Base-by-base conservation (phyloP, 257 asterid species). In the Fraxinus cuspidata region DNA sequence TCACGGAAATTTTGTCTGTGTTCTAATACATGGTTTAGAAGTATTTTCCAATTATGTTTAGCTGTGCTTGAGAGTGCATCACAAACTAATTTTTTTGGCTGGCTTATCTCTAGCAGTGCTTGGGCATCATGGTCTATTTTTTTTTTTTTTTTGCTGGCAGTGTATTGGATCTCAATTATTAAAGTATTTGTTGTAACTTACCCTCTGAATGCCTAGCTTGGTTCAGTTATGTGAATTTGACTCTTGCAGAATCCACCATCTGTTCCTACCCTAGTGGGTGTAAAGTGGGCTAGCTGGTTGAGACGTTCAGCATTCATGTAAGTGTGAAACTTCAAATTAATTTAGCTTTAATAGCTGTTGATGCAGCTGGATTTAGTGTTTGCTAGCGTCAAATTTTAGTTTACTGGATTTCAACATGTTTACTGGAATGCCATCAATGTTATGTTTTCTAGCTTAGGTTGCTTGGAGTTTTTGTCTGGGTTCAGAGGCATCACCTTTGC, bases 211-310 rank as follows among this genome's bases (percentile, higher is more conserved):
- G 56, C 31, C 42, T 72, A 77, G 65, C 69, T 78, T 49, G 67
- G 68, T 42, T 42, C 63, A 47, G 37, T 80, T 42, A 5, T 76
- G 49, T 60, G 27, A 47, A 76, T 75, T 79, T 77, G 74, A 60
- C 75, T 81, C 76, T 76, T 81, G 78, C 89, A 93, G 99, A 95
- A 93, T 87, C 99, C 99, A 80, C 99, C 99, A 63, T 95, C 97
- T 77, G 98, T 93, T 87, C 99, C 98, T 73, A 90, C 99, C 78
- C 83, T 95, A 77, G 96, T 95, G 70, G 99, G 88, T 81, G 98
- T 91, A 82, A 92, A 92, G 87, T 90, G 90, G 92, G 94, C 92
- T 80, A 91, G 98, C 89, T 88, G 96, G 92, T 72, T 92, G 86
- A 88, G 96, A 78, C 82, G 69, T 77, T 89, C 97, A 18, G 88